These are phyloP conservation scores for Auriculariales sp. DNA, from an alignment of 768 basidiomycete species.

Conservation along the genomic window DNA sequence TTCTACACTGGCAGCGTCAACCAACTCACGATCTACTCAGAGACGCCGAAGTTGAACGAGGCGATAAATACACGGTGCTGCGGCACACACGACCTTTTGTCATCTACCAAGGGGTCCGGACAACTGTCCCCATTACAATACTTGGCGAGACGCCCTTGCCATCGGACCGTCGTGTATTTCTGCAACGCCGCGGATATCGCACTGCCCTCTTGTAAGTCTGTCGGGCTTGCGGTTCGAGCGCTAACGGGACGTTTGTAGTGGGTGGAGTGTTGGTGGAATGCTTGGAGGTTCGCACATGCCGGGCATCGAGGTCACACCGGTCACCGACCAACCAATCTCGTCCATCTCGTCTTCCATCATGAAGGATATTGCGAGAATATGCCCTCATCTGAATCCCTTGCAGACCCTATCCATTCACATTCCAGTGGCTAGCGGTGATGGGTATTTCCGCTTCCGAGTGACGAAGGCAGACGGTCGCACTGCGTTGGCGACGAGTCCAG, in stretches of 20 bases:
- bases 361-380: conserved; percentile 5
- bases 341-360: conserved; percentile 1
- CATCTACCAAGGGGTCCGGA: conserved; percentile 6
- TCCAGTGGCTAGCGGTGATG: conserved; percentile 8
- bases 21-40: not conserved
- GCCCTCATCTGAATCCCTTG: conserved; percentile 1
- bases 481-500: conserved; percentile 6
- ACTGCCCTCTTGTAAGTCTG: conserved; percentile 7
- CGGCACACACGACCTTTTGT: conserved; percentile 9
- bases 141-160: conserved; percentile 7
- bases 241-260: not conserved
- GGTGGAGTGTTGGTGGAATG: conserved; percentile 6
- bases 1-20: not conserved
- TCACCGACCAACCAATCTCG: not conserved
- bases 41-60: conserved; percentile 3
- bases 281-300: conserved; percentile 9
- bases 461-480: conserved; percentile 4
- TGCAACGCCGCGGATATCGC: conserved; percentile 8
- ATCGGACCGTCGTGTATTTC: conserved; percentile 7
- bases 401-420: conserved; percentile 8
- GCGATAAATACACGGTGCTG: conserved; percentile 5
- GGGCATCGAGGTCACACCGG: conserved; percentile 8
- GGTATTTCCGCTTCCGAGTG: conserved; percentile 8
- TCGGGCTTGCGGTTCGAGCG: not conserved
- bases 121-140: conserved; percentile 5